Base-by-base conservation (phyloP, 2,329 filamentous ascomycete species). In the Talaromyces sp. region DNA sequence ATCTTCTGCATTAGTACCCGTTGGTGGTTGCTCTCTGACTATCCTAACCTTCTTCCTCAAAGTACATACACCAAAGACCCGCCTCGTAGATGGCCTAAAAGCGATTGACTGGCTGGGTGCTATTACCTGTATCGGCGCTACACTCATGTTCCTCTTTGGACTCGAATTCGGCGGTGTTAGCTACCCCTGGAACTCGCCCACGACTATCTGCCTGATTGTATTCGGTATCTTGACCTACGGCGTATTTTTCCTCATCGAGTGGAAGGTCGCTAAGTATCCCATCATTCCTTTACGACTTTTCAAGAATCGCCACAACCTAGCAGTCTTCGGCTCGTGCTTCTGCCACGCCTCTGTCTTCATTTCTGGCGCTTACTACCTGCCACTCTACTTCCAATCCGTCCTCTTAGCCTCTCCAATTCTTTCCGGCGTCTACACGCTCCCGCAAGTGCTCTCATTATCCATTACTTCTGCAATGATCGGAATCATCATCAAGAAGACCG, bases 91-190 rank as follows among this genome's bases (percentile, higher is more conserved):
- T 19, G 87, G 87, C 7, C 72, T 89, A 47, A 84, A 84, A 67
- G 83, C 85, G 5, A 86, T 89, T 67, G 87, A 89, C 74, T 89
- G 87, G 87, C 70, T 85, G 10, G 87, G 87, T n/a, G 84, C 82
- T 0, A 69, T 88, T 31, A 79, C 83, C 35, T 86, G 96, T 73
- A 85, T 93, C 27, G 90, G 90, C 49, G 91, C 89, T 22, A 93
- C 91, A 0, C 82, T 96, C 22, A 94, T 96, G 91, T 83, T 96
- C 69, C 86, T 97, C 3, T 87, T 97, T 49, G 93, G 92, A 0
- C 85, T 97, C 11, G 90, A 96, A 73, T 92, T 94, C 67, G 93
- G 93, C 63, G 93, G 92, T 58, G 85, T 92, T 60, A 83, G 83
- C 24, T 87, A 86, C 68, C 89, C 93, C 1, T 96, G 92, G 92